Evolutionary conservation across 345 rosid species (phyloP).

Genomic region (Raphanus raphanistrum): DNA sequence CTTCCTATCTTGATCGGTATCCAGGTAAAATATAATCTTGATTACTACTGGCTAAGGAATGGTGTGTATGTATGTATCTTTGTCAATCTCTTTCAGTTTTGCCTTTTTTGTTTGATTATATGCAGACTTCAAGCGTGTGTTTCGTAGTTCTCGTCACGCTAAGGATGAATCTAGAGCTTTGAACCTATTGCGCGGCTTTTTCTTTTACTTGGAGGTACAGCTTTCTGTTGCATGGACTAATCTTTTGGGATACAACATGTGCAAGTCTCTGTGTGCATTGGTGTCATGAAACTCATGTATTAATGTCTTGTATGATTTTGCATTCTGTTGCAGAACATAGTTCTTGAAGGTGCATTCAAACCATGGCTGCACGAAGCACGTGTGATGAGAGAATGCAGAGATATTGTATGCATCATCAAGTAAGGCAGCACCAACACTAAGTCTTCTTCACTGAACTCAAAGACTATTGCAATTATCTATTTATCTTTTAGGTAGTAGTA

Average conservation of each 20-base stretch:
- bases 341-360: slow-evolving; percentile 49
- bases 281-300: neutral
- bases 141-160: slow-evolving; percentile 1
- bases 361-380: slow-evolving; percentile 55
- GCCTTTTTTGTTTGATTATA: slow-evolving; percentile 22
- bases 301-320: slow-evolving; percentile 20
- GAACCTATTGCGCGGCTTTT: slow-evolving; percentile 74
- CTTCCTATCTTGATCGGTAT: slow-evolving; percentile 56
- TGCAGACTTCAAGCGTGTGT: slow-evolving; percentile 52
- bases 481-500: neutral
- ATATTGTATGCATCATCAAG: neutral
- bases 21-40: slow-evolving; percentile 27
- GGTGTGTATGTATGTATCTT: neutral
- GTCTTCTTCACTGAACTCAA: neutral
- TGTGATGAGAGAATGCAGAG: slow-evolving; percentile 18
- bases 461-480: neutral
- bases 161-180: slow-evolving; percentile 40
- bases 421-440: neutral
- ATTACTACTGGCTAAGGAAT: too few relatives aligned
- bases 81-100: neutral
- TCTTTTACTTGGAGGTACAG: slow-evolving; percentile 68
- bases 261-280: neutral
- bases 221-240: slow-evolving; percentile 12
- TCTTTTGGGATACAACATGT: neutral
- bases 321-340: slow-evolving; percentile 43